Evolutionary conservation across 176 grass and related monocot genomes (phyloP).

Genomic region (Aegilops tauschii): DNA sequence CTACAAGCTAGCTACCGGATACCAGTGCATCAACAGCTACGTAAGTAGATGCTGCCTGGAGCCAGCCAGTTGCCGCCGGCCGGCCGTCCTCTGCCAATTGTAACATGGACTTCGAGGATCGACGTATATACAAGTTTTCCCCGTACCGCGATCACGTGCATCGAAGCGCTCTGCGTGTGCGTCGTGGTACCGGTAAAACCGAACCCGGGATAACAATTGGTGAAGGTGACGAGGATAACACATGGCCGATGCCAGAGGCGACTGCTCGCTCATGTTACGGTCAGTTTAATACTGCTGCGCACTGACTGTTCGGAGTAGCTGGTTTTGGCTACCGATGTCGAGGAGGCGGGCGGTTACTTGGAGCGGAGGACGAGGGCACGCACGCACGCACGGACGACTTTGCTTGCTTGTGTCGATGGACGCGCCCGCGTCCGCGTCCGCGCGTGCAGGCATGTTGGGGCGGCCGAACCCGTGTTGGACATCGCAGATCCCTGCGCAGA

Average conservation of each 20-base stretch:
- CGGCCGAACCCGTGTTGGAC: conserved; percentile 45
- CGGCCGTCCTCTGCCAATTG: conserved; percentile 12
- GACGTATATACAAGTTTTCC: background rate
- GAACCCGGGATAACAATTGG: background rate
- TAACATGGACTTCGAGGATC: background rate
- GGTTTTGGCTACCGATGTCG: background rate
- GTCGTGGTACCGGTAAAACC: conserved; percentile 20
- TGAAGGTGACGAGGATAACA: background rate
- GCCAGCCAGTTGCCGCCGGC: background rate
- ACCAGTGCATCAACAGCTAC: background rate
- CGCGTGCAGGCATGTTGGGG: conserved; percentile 33
- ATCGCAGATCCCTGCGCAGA: conserved; percentile 29
- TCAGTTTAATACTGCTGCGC: background rate
- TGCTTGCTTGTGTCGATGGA: conserved; percentile 1
- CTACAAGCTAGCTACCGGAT: background rate
- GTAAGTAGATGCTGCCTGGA: background rate
- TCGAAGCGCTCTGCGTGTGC: background rate
- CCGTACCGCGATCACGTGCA: conserved; percentile 26
- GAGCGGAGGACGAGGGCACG: background rate
- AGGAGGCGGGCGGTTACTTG: conserved; percentile 8
- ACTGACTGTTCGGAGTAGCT: background rate
- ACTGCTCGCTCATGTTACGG: background rate
- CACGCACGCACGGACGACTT: conserved; percentile 15
- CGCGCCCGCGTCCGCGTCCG: background rate
- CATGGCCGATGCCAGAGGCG: conserved; percentile 21